Base-by-base conservation (phyloP, 2,329 filamentous ascomycete genomes). In the Lachnellula hyalina region DNA sequence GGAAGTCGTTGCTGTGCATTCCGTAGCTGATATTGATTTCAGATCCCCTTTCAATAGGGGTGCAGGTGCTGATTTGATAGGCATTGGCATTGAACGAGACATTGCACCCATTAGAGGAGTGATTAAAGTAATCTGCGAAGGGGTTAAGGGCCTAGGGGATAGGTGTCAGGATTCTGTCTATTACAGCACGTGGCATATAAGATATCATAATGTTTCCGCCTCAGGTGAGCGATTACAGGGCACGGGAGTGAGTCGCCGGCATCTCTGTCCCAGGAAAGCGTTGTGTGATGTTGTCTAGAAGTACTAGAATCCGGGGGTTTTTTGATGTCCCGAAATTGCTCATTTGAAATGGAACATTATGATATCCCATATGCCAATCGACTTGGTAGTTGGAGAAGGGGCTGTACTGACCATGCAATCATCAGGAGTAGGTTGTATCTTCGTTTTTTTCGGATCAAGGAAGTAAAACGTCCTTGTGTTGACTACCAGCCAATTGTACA, bases 21-120 rank as follows among this genome's bases (percentile, higher is more conserved):
- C 88, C 88, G 63, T 92, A 92, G 28, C 79, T 83, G 25, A 88
- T 82, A 56, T 79, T 81, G 1, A 92, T 72, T 71, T 91, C 87
- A 19, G 87, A 81, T 8, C 83, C 84, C 2, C 68, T 63, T 1
- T 67, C 68, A 63, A 86, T 84, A 0, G 72, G 65, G 2, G 73
- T 69, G 47, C 76, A 71, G 2, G 82, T 77, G 17, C 71, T 75
- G 47, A 89, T 75, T 23, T 73, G 75, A 71, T 83, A 89, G 5
- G 77, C 77, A 1, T 71, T 68, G 1, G 69, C 58, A 46, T 77
- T 73, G 62, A 80, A 81, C 3, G 73, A 66, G 0, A 83, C 81
- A 14, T 74, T 69, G 68, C 82, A 85, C 14, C 77, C 76, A 9
- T 61, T 61, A 40, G 77, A 71, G 5, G 73, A 67, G 47, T 82